Conservation (phyloP, 176 grass and related monocot genomes). For the Paspalum notatum region DNA sequence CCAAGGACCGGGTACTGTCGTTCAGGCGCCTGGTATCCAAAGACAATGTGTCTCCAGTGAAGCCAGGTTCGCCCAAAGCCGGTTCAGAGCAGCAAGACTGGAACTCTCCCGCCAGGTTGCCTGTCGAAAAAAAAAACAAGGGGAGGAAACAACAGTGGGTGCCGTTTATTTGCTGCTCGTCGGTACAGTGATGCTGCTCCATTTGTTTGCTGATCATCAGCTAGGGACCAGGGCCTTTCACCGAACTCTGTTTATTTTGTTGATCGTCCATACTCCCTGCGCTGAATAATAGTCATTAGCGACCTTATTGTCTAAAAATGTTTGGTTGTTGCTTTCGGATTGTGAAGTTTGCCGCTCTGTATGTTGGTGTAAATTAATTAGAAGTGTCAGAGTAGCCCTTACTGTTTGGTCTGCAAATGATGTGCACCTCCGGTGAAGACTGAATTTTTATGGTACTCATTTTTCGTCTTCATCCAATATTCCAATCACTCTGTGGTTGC, state of each 20-base stretch:
- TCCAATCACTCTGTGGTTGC: not conserved
- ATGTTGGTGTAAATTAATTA: slow-evolving; percentile 19
- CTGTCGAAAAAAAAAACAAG: slow-evolving; percentile 41
- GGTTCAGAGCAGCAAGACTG: slow-evolving; percentile 54
- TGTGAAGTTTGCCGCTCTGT: not conserved
- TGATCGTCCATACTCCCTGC: not conserved
- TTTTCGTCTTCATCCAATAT: not conserved
- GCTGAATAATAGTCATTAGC: not conserved
- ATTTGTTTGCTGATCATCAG: not conserved
- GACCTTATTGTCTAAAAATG: not conserved
- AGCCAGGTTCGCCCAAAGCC: slow-evolving; percentile 29
- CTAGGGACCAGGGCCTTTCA: not conserved
- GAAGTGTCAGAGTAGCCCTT: not conserved
- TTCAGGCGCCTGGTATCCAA: slow-evolving; percentile 33
- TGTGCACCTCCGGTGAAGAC: not conserved
- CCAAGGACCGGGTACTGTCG: slow-evolving; percentile 41
- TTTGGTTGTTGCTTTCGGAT: not conserved
- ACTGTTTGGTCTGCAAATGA: not conserved
- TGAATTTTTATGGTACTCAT: not conserved
- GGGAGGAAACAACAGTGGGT: slow-evolving; percentile 64
- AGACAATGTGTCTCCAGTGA: slow-evolving; percentile 19
- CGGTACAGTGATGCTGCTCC: slow-evolving; percentile 36
- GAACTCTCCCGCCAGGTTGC: slow-evolving; percentile 70
- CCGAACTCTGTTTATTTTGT: not conserved
- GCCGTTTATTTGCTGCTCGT: slow-evolving; percentile 68